Percentiles rank a stretch among this genome's conserved stretches.
phyloP scores from a whole-genome alignment of 371 early-diverging fungal genomes.

The Lichtheimia ornata region DNA sequence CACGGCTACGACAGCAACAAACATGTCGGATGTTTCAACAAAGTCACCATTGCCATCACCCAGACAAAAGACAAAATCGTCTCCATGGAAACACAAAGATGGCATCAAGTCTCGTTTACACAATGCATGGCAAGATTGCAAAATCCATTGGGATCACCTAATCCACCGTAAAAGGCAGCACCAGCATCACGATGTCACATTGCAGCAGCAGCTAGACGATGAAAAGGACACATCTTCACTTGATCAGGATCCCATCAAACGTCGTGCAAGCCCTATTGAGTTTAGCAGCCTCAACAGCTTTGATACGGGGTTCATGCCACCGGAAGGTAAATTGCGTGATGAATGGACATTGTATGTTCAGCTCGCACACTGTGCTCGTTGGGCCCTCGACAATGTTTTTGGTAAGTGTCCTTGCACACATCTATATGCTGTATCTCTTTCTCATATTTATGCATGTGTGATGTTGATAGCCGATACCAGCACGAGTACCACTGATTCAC shows the following conservation, averaged over 20 bases:
- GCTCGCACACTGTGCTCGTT: slow-evolving; percentile 37
- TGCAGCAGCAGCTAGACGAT: not conserved
- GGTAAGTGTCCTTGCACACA: slow-evolving; percentile 7
- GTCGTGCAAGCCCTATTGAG: slow-evolving; percentile 3
- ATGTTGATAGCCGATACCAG: slow-evolving; percentile 10
- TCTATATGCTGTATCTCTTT: not conserved
- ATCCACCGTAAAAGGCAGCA: slow-evolving; percentile 3
- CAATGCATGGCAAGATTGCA: slow-evolving; percentile 1
- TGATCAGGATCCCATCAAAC: slow-evolving; percentile 7
- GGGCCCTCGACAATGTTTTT: slow-evolving; percentile 47
- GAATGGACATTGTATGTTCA: slow-evolving; percentile 44
- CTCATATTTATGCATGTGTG: slow-evolving; percentile 3
- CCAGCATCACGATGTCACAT: no score
- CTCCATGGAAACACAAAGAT: not conserved
- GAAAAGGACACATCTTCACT: not conserved
- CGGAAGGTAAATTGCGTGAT: slow-evolving; percentile 34
- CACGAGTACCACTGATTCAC: no score
- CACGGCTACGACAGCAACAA: not conserved
- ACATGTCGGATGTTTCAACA: not conserved
- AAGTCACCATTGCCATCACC: slow-evolving; percentile 10
- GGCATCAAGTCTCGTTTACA: slow-evolving; percentile 4
- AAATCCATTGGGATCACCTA: slow-evolving; percentile 3
- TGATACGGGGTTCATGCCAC: slow-evolving; percentile 36
- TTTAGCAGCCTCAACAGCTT: slow-evolving; percentile 15
- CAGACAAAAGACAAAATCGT: not conserved